Conservation (phyloP, 2,329 filamentous ascomycete species). For the Simplicillium sp. region DNA sequence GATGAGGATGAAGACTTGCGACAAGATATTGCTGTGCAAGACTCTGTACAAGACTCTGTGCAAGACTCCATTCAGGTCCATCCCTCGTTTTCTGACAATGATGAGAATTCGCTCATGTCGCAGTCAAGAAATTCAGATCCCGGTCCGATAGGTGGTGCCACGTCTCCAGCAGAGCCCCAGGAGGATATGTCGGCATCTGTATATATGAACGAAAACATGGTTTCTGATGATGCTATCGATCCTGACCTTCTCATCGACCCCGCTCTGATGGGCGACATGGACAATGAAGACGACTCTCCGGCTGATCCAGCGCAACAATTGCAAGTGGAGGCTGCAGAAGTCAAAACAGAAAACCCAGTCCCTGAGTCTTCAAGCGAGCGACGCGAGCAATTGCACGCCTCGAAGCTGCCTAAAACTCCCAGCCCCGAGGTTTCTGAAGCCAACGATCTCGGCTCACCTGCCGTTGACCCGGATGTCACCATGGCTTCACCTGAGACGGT, state of each 20-base stretch:
- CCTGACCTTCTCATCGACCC: not conserved
- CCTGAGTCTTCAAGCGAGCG: too few species aligned
- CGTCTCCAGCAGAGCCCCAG: not conserved
- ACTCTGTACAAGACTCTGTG: too few species aligned
- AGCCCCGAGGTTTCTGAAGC: too few species aligned
- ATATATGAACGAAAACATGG: not conserved
- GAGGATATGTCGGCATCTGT: not conserved
- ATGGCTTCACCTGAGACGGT: not conserved
- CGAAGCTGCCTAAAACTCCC: too few species aligned
- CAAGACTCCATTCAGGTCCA: constrained; percentile 2
- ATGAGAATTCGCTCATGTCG: constrained; percentile 1
- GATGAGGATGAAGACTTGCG: constrained; percentile 5
- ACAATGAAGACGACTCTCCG: too few species aligned
- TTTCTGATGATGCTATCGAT: not conserved
- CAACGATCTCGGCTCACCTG: too few species aligned
- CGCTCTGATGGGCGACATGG: too few species aligned
- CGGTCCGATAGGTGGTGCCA: not conserved
- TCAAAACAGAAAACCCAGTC: too few species aligned
- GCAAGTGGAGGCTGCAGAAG: too few species aligned
- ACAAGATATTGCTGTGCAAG: too few species aligned
- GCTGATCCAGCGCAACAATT: too few species aligned
- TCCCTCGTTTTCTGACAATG: constrained; percentile 1
- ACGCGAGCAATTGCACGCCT: too few species aligned
- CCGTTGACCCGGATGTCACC: not conserved
- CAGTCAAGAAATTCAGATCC: not conserved